Base-by-base conservation (phyloP, 768 basidiomycete species). In the Lactarius evosmus region DNA sequence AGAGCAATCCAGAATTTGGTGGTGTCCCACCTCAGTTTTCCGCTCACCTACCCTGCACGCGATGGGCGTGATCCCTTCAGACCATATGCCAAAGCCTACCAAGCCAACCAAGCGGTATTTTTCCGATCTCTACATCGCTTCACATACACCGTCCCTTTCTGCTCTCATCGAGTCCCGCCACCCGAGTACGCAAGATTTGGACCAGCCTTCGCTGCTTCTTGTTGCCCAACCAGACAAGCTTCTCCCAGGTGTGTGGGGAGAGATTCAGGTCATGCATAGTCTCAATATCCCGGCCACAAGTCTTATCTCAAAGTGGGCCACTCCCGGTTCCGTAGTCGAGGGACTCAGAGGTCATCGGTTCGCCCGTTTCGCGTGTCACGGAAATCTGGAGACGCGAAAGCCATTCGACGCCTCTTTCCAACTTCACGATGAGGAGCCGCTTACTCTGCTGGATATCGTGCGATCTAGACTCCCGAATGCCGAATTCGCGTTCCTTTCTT, bases 401-500 rank as follows among this genome's bases (percentile, higher is more conserved):
- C 34, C 44, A 25, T 49, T 49, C 44, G 44, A 49, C 7, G n/a
- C 44, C 7, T 19, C 44, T 7, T 49, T 49, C n/a, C 44, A 49
- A 25, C 44, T 49, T 7, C 44, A 49, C 44, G 44, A 8, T 4
- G 44, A 14, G 7, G 44, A 49, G 44, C 44, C 17, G 1, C n/a
- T 46, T 11, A n/a, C 44, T 19, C 44, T 46, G 44, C 44, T 49
- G 3, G 44, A 49, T 2, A 29, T 61, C 2, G 46, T 50, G 11
- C 36, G 36, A 14, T 55, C 64, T 34, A 54, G 11, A 25, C 49
- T 57, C 44, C 56, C 64, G 3, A 16, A 29, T 7, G 66, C 54
- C 9, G 62, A 63, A 29, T 46, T 63, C 2, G 61, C 58, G 0
- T 19, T 66, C 2, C 61, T 66, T 16, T 38, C 62, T 25, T 58